Base-by-base conservation (phyloP, 2,329 filamentous ascomycete species). In the Colletotrichum limetticola region DNA sequence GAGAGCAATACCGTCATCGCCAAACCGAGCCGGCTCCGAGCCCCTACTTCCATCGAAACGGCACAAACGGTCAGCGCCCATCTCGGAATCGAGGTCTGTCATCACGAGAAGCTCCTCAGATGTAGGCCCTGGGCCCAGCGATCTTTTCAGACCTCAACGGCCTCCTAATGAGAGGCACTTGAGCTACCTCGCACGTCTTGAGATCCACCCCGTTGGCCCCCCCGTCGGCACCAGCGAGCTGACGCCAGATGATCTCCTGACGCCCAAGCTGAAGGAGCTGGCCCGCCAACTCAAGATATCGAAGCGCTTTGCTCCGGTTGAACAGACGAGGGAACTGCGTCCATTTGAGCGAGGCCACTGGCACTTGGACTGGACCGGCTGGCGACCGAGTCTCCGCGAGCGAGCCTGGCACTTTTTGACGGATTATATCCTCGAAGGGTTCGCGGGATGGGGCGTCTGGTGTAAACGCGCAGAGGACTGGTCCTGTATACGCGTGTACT, bases 291-390 rank as follows among this genome's bases (percentile, higher is more conserved):
- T 89, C 30, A 85, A 88, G 19, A 82, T 91, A 4, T 75, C 82
- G 0, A 85, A 84, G 2, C 86, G 88, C 4, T 94, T 89, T 80
- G 84, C 81, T 5, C 91, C 92, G 8, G 46, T 61, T 30, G 4
- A 62, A 61, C 6, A 32, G 65, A 7, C 70, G 30, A 85, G 92
- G 4, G 78, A 81, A 0, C 82, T 93, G 1, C 82, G 86, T 3
- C 82, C 83, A 0, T 88, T 92, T 49, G 95, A 97, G 80, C 88
- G 95, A 19, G 95, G 95, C 0, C 91, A 93, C 81, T 98, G 95
- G 95, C 80, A 86, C 2, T 77, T 98, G 5, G 84, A 91, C 75
- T 91, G 88, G 75, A 78, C 82, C 0, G 63, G 76, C 1, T 95
- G 92, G 92, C 78, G 83, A 0, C 65, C 78, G 0, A 80, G 82